phyloP scores from a whole-genome alignment of 2,329 filamentous ascomycete species.

The Periconia macrospinosa region DNA sequence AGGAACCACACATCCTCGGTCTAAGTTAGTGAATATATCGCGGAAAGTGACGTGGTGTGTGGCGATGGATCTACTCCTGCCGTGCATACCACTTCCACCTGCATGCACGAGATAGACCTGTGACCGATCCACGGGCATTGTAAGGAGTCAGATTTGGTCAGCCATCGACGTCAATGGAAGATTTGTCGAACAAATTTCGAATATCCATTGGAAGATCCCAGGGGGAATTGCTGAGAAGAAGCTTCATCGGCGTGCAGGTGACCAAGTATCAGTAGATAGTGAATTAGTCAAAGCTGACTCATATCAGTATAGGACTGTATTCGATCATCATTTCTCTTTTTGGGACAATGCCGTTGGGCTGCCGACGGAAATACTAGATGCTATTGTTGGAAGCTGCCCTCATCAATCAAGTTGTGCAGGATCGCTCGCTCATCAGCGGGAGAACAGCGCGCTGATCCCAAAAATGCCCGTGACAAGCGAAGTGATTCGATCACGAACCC shows the following conservation, averaged over 20 bases:
- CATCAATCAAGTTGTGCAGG: background rate
- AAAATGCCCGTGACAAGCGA: constrained; percentile 6
- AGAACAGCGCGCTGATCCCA: constrained; percentile 3
- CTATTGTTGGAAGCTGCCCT: background rate
- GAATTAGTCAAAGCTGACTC: background rate
- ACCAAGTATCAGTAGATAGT: background rate
- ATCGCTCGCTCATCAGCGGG: constrained; percentile 3
- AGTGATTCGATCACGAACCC: background rate
- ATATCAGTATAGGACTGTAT: background rate
- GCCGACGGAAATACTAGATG: background rate
- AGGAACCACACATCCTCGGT: background rate
- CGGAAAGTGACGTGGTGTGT: constrained; percentile 18
- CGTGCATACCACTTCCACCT: constrained; percentile 9
- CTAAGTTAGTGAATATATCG: background rate
- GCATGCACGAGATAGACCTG: constrained; percentile 10
- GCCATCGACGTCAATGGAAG: constrained; percentile 24
- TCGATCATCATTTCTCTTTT: too few species aligned
- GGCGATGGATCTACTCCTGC: constrained; percentile 12
- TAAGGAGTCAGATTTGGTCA: constrained; percentile 2
- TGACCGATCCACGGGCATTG: constrained; percentile 11
- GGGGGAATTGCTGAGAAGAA: background rate
- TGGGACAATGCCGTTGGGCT: background rate
- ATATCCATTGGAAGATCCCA: background rate
- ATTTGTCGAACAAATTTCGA: constrained; percentile 5
- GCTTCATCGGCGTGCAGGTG: background rate